Conservation (phyloP, 768 basidiomycete genomes). For the Cystofilobasidium macerans region DNA sequence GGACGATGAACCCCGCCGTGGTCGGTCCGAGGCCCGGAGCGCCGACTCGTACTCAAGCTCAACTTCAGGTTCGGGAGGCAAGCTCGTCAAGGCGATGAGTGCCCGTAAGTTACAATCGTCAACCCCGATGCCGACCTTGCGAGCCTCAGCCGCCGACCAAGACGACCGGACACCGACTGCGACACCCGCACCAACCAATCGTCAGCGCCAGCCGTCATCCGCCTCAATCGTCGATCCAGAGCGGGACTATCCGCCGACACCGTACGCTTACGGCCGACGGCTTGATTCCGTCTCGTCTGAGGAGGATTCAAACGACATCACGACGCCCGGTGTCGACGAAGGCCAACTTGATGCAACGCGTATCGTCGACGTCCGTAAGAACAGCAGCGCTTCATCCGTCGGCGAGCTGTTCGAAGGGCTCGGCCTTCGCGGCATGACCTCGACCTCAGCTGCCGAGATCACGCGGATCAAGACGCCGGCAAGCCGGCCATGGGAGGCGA, state of each 20-base stretch:
- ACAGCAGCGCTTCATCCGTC: neutral
- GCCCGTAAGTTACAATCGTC: neutral
- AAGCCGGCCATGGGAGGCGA: no score
- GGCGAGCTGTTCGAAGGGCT: constrained; percentile 1
- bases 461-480: no score
- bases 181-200: constrained; percentile 1
- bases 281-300: neutral
- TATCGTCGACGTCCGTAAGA: neutral
- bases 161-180: constrained; percentile 7
- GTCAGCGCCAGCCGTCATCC: neutral
- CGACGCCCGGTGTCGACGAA: neutral
- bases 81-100: neutral
- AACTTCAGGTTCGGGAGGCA: neutral
- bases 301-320: no score
- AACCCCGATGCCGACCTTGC: neutral
- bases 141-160: neutral
- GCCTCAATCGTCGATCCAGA: no score
- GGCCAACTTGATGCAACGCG: neutral
- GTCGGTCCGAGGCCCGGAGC: constrained; percentile 14
- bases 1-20: constrained; percentile 16
- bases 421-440: neutral
- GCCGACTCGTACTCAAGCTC: constrained; percentile 6
- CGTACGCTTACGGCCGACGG: neutral
- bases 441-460: no score
- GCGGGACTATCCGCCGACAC: neutral